phyloP scores from a whole-genome alignment of 1,139 yeast genomes.

The Geotrichum siamense region DNA sequence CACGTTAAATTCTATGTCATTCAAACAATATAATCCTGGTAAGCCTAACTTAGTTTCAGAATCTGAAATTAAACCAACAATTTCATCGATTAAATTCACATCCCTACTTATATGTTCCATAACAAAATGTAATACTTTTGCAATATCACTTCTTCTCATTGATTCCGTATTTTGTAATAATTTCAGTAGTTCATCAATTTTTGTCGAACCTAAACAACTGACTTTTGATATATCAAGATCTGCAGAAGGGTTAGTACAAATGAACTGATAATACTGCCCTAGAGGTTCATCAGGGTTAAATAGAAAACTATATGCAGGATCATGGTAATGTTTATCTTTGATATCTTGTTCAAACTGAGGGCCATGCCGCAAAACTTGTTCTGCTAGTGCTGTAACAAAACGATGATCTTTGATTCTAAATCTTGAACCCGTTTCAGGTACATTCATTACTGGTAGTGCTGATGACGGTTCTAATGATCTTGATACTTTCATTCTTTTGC shows the following conservation, averaged over 20 bases:
- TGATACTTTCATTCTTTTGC: not conserved
- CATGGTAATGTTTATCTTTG: conserved; percentile 2
- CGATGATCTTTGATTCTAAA: conserved; percentile 4
- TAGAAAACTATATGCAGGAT: conserved; percentile 3
- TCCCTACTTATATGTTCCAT: conserved; percentile 21
- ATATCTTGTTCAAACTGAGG: conserved; percentile 5
- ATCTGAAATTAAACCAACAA: conserved; percentile 1
- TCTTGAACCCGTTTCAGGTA: not conserved
- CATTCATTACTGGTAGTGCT: not conserved
- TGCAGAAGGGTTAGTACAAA: conserved; percentile 1
- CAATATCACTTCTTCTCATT: conserved; percentile 28
- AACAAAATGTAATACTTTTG: conserved; percentile 31
- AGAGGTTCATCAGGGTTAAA: conserved; percentile 4
- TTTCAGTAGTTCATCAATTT: conserved; percentile 21
- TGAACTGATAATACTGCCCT: conserved; percentile 1
- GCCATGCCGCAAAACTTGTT: conserved; percentile 4
- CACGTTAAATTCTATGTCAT: conserved; percentile 2
- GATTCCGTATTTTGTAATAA: conserved; percentile 25
- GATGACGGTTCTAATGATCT: not conserved
- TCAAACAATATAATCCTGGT: conserved; percentile 2
- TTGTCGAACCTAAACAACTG: conserved; percentile 19
- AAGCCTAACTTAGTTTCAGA: conserved; percentile 1
- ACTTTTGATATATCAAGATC: not conserved
- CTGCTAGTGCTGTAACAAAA: conserved; percentile 5
- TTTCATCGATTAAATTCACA: conserved; percentile 2